Base-by-base conservation (phyloP, 2,329 filamentous ascomycete species). In the Curvularia spicifera region DNA sequence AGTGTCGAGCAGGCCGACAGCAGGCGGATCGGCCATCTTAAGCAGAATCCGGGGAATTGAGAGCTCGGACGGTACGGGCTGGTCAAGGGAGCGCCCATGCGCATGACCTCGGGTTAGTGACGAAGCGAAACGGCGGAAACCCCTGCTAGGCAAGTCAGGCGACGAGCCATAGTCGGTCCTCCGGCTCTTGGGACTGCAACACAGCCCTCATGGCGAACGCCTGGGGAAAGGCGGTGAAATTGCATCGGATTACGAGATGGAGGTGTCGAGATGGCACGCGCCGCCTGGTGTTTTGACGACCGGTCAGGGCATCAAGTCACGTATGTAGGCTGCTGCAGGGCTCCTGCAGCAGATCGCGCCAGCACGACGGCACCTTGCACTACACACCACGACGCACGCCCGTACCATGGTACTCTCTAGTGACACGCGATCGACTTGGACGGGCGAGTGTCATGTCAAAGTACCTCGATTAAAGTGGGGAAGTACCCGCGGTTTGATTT, bases 41-140 rank as follows among this genome's bases (percentile, higher is more conserved):
- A 68, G 65, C 52, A 57, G 37, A 44, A 52, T 61, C 65, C 57
- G 66, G 67, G 66, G 64, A 57, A 53, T 64, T 33, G 51, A 57
- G 57, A 59, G 65, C 66, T 65, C 59, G 64, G 65, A 67, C 67
- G 37, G 50, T 39, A 46, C 31, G 47, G 42, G 18, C 53, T 61
- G 49, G 44, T 49, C 44, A 56, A 64, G 56, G 51, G 20, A 37
- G 35, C 35, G 35, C 48, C 45, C 53, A 48, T 46, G 50, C 67
- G 68, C 67, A 67, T 71, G 70, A 72, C 66, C 70, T 71, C 63
- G 65, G 63, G 51, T 54, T 53, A 54, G 57, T 28, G 47, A 33
- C 33, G 37, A 31, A 35, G 37, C 28, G 15, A n/a, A 28, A 13
- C 52, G 22, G 53, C 52, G 39, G 51, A 49, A 4, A 57, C 45